Base-by-base conservation (phyloP, 129 eudicot species). In the Smallanthus sonchifolius region DNA sequence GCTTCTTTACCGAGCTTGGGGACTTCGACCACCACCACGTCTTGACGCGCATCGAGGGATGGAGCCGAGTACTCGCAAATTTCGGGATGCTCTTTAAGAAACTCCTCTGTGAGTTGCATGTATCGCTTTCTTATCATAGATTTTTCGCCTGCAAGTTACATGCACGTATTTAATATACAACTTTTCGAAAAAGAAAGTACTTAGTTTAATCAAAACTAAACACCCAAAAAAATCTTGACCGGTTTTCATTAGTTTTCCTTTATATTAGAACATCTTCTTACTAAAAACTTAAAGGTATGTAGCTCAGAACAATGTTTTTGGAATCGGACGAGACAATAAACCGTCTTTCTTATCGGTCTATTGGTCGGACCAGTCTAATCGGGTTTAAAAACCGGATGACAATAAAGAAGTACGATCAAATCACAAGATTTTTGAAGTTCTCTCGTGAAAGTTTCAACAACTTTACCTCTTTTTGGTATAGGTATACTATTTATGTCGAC, bases 1-100 rank as follows among this genome's bases (percentile, higher is more conserved):
- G 90, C 93, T 75, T 88, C 93, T 77, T 88, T 88, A 2, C 93
- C 90, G 14, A 88, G 90, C 47, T 85, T 88, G 0, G 96, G 96
- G 10, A 90, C 86, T 69, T 90, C 93, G 5, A 83, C 86, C 1
- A 90, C 96, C 65, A 87, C 91, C 6, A 90, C 82, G 67, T 90
- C 96, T 15, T 87, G 96, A 7, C 96, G 86, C 34, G 85, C 83
- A 36, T 88, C 90, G 2, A 88, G 86, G 2, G 94, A 88, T 4
- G 94, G 87, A 43, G 88, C 94, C 94, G 83, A 78, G 82, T 88
- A 88, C 54, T 77, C 88, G 54, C 90, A 85, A 38, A 88, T 55
- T 56, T 35, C 69, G 0, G 93, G 93, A 42, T 88, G 80, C 38
- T 88, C 90, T 54, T 85, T 85, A n/a, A 88, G 76, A 35, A 70